Evolutionary conservation across 2,329 filamentous ascomycete species (phyloP).

Genomic region (Hypoxylon sp.): DNA sequence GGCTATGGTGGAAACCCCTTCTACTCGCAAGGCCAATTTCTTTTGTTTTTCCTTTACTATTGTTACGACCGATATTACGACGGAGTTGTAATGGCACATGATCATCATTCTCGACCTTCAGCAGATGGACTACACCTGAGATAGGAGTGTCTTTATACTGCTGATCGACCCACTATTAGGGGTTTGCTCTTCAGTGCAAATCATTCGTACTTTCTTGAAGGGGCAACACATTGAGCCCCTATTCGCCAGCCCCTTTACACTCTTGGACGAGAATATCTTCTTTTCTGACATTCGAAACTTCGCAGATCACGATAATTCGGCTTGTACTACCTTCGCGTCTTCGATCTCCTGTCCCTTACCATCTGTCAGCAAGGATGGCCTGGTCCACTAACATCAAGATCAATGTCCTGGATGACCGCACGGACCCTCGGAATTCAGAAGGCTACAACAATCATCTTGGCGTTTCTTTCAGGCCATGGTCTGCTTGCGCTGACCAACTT

Average conservation of each 20-base stretch:
- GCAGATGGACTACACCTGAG: not conserved
- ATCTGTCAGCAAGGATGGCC: not conserved
- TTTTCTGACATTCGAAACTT: not conserved
- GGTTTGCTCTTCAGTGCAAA: not conserved
- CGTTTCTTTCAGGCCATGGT: not conserved
- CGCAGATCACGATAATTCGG: not conserved
- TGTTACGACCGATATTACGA: not conserved
- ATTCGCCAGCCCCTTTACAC: not conserved
- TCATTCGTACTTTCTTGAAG: not conserved
- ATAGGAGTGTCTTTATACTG: not conserved
- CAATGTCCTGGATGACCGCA: not conserved
- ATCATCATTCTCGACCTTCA: not conserved
- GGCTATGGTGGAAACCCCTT: not conserved
- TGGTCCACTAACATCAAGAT: not conserved
- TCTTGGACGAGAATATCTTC: not conserved
- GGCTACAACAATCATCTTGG: not conserved
- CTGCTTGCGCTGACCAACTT: not conserved
- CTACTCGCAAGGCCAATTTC: not conserved
- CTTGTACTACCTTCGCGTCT: not conserved
- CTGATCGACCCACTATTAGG: not conserved
- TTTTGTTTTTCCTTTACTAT: conserved; percentile 2
- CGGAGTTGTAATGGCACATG: not conserved
- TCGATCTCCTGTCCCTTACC: not conserved
- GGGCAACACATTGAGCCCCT: not conserved
- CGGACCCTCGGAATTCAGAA: not conserved